phyloP scores from a whole-genome alignment of 257 asterid species.

The Fraxinus quadrangulata region DNA sequence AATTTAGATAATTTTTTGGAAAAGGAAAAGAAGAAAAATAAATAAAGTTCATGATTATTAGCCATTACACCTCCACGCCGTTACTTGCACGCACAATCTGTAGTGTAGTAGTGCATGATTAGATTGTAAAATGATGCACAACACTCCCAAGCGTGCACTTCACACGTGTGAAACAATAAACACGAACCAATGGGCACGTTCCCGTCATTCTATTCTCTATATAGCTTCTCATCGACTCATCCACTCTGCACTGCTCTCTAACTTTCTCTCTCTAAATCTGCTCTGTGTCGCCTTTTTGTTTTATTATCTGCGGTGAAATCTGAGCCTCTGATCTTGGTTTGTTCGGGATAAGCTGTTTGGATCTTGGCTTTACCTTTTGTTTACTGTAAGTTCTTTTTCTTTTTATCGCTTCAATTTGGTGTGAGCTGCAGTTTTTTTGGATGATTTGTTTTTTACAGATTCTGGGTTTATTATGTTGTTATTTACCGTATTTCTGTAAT shows the following conservation, averaged over 20 bases:
- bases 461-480: neutral
- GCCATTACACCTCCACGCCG: neutral
- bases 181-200: neutral
- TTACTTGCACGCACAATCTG: constrained; percentile 3
- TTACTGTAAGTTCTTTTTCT: constrained; percentile 32
- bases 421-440: neutral
- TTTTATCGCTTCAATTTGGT: constrained; percentile 8
- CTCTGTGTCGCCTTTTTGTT: constrained; percentile 28
- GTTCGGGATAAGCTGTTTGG: constrained; percentile 18
- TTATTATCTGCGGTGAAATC: neutral
- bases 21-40: neutral
- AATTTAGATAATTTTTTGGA: neutral
- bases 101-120: neutral
- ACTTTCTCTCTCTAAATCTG: constrained; percentile 28
- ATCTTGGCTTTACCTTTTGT: constrained; percentile 7
- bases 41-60: neutral
- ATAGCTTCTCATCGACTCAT: constrained; percentile 43
- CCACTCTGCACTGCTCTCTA: constrained; percentile 44
- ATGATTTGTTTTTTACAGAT: neutral
- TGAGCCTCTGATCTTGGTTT: constrained; percentile 25
- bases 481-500: neutral
- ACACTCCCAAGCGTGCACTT: neutral
- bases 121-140: neutral
- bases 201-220: constrained; percentile 35
- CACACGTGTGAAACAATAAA: neutral